Conservation (phyloP, 306 rosid genomes). For the Rubus idaeus region DNA sequence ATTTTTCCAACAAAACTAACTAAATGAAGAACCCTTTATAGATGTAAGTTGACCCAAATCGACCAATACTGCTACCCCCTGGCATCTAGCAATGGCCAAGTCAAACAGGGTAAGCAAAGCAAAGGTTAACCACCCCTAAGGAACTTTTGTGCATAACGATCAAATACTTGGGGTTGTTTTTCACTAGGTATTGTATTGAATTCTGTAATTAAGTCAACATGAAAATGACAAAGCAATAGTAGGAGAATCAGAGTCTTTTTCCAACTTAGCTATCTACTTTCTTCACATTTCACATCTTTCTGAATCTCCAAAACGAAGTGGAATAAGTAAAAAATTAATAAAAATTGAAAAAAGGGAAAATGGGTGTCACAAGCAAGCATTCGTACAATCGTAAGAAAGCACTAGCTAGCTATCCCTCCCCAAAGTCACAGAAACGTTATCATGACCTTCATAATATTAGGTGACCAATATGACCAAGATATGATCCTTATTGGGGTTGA, state of each 20-base stretch:
- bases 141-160: too few species aligned
- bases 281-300: conserved; percentile 11
- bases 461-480: conserved; percentile 38
- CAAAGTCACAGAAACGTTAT: conserved; percentile 28
- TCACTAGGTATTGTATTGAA: not conserved
- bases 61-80: not conserved
- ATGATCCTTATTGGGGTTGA: conserved; percentile 11
- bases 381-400: conserved; percentile 82
- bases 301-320: conserved; percentile 4
- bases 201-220: not conserved
- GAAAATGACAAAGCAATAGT: conserved; percentile 3
- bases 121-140: not conserved
- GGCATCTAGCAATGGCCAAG: not conserved
- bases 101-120: conserved; percentile 8
- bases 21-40: not conserved
- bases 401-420: conserved; percentile 29
- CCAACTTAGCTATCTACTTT: not conserved
- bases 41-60: conserved; percentile 4
- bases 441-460: conserved; percentile 14
- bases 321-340: not conserved
- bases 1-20: not conserved
- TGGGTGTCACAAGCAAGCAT: conserved; percentile 63
- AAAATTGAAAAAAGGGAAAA: not conserved
- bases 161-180: not conserved
- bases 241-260: conserved; percentile 7